These are phyloP conservation scores for Lasiodiplodia sp. DNA, from an alignment of 2,329 filamentous ascomycete genomes.

Conservation along the genomic window DNA sequence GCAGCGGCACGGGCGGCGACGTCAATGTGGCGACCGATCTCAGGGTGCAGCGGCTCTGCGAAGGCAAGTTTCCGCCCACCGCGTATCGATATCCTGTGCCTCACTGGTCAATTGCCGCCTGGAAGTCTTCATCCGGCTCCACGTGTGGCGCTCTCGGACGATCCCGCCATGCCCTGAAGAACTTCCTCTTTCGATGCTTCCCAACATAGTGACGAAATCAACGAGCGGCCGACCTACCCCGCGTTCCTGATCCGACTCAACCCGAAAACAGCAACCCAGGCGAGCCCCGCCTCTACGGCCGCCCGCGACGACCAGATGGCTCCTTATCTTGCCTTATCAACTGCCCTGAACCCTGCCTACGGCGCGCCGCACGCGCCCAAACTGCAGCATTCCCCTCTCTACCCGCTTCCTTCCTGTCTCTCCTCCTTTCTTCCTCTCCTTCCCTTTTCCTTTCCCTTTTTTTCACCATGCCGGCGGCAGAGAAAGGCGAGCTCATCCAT, in stretches of 20 bases:
- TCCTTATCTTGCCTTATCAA: slow-evolving; percentile 7
- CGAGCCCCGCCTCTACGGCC: slow-evolving; percentile 9
- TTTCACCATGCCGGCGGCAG: slow-evolving; percentile 22
- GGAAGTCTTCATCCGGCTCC: slow-evolving; percentile 1
- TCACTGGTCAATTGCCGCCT: background rate
- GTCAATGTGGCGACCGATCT: background rate
- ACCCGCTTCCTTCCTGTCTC: slow-evolving; percentile 1
- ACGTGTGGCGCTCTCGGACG: background rate
- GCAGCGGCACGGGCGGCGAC: too few species aligned
- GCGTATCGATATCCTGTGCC: background rate
- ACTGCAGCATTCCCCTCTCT: background rate
- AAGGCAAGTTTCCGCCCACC: background rate
- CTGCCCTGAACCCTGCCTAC: background rate
- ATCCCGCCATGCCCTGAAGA: background rate
- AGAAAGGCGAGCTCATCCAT: slow-evolving; percentile 35
- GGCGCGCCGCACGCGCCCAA: background rate
- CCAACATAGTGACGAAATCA: background rate
- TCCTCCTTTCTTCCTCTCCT: background rate
- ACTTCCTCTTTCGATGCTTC: background rate
- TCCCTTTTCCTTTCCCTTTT: slow-evolving; percentile 1
- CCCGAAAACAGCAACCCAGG: slow-evolving; percentile 14
- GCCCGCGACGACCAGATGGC: background rate
- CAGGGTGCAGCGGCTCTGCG: background rate
- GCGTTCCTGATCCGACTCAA: background rate
- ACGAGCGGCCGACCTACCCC: too few species aligned